Conservation (phyloP, 805 yeast species). For the Priceomyces castillae region DNA sequence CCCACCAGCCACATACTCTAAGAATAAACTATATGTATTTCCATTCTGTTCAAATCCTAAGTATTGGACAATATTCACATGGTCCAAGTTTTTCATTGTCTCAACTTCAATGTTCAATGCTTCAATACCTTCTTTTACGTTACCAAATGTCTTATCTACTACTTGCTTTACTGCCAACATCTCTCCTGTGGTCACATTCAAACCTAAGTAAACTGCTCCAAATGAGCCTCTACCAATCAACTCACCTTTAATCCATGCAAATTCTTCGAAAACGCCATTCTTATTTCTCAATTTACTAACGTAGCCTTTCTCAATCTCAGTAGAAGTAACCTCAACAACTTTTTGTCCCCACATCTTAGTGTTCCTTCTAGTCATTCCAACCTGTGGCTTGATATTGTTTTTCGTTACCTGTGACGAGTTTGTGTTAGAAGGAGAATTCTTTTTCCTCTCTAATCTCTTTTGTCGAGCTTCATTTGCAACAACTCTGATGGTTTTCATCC, state of each 20-base stretch:
- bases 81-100: conserved; percentile 91
- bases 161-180: conserved; percentile 99
- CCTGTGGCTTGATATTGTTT: conserved; percentile 1
- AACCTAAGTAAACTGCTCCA: conserved; percentile 88
- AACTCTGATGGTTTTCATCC: conserved; percentile 88
- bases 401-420: conserved; percentile 2
- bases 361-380: conserved; percentile 61
- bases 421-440: conserved; percentile 1
- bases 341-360: conserved; percentile 98
- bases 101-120: conserved; percentile 89
- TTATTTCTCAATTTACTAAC: conserved; percentile 62
- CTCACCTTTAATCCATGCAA: conserved; percentile 98
- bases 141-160: conserved; percentile 38
- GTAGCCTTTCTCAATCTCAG: conserved; percentile 58
- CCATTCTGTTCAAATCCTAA: conserved; percentile 83
- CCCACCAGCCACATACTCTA: conserved; percentile 98
- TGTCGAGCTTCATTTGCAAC: conserved; percentile 85
- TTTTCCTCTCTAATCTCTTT: conserved; percentile 30
- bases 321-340: conserved; percentile 85
- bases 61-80: conserved; percentile 91
- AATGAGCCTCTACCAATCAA: conserved; percentile 94
- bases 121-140: conserved; percentile 62
- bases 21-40: conserved; percentile 75
- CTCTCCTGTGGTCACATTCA: conserved; percentile 95
- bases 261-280: conserved; percentile 70